phyloP scores from a whole-genome alignment of 2,329 filamentous ascomycete genomes.

The Phaeosphaeriaceae sp. region DNA sequence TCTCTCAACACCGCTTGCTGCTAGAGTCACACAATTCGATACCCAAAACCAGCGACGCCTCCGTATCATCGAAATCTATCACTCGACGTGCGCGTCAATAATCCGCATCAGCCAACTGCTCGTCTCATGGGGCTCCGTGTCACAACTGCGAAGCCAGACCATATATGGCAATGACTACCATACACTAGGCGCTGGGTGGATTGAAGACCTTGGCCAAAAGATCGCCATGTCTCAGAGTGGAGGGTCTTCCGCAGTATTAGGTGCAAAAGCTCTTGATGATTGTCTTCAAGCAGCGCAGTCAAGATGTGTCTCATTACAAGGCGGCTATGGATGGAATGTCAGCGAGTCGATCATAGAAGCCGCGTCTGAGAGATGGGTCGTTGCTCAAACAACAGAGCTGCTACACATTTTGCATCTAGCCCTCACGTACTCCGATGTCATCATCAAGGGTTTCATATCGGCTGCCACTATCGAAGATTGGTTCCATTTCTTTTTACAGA shows the following conservation, averaged over 20 bases:
- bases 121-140: slow-evolving; percentile 40
- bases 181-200: slow-evolving; percentile 36
- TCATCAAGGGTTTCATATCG: slow-evolving; percentile 36
- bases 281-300: slow-evolving; percentile 58
- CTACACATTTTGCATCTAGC: slow-evolving; percentile 76
- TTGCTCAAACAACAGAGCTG: slow-evolving; percentile 71
- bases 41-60: slow-evolving; percentile 66
- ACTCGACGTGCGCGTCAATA: slow-evolving; percentile 70
- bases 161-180: slow-evolving; percentile 39
- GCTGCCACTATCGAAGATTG: slow-evolving; percentile 42
- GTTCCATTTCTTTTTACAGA: slow-evolving; percentile 36
- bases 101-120: slow-evolving; percentile 46
- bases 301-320: slow-evolving; percentile 54
- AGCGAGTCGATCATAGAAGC: slow-evolving; percentile 59
- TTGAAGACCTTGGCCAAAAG: slow-evolving; percentile 41
- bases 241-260: slow-evolving; percentile 45
- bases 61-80: slow-evolving; percentile 73
- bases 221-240: slow-evolving; percentile 44
- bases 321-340: slow-evolving; percentile 56
- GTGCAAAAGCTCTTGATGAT: slow-evolving; percentile 32
- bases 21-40: slow-evolving; percentile 57
- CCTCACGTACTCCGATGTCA: slow-evolving; percentile 71
- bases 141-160: slow-evolving; percentile 33
- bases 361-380: slow-evolving; percentile 67
- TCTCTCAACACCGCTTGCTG: slow-evolving; percentile 34